Evolutionary conservation across 1,139 yeast genomes (phyloP), one percentile per base, ranked within the genome.

Genomic region (Kluyveromyces sp.): DNA sequence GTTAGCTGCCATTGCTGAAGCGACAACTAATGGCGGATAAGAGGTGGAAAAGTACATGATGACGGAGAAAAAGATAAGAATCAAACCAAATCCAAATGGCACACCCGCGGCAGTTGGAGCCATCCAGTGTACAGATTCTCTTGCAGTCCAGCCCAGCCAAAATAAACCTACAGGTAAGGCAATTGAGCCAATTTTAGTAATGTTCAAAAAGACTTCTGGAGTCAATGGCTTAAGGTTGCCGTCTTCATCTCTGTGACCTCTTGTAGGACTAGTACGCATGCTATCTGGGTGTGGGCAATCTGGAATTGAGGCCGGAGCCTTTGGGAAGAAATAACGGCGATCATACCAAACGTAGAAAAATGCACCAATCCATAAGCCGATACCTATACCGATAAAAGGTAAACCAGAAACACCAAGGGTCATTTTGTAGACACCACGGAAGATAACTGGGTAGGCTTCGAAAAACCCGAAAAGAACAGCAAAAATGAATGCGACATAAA

Each of bases 81-180:
- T 76, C 51, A 83, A 71, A 2, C 92, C 87, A 59, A 81, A 81
- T 0, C 92, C 90, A 60, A 84, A 84, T 36, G 89, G 83, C 36
- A 79, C 73, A 53, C 88, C 89, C 0, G 92, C 80, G 32, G 84
- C 77, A 39, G 81, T 72, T 8, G 95, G 89, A 15, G 79, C 83
- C 70, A 84, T 79, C 94, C 94, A 87, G 64, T 85, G 94, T 31
- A 84, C 78, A 36, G 67, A 63, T 2, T 56, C 52, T 58, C 77
- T 74, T 4, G 87, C 77, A 3, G 90, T 74, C 95, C 95, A 85
- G 10, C 83, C 95, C 50, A 84, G 71, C 94, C 94, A 85, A 65
- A 86, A 85, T 49, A 85, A 70, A 0, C 87, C 74, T 40, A 80
- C 70, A 21, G 90, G 90, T 51, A 85, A 68, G 27, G 78, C 73